Base-by-base conservation (phyloP, 1,139 yeast genomes). In the Diutina pseudorugosa region DNA sequence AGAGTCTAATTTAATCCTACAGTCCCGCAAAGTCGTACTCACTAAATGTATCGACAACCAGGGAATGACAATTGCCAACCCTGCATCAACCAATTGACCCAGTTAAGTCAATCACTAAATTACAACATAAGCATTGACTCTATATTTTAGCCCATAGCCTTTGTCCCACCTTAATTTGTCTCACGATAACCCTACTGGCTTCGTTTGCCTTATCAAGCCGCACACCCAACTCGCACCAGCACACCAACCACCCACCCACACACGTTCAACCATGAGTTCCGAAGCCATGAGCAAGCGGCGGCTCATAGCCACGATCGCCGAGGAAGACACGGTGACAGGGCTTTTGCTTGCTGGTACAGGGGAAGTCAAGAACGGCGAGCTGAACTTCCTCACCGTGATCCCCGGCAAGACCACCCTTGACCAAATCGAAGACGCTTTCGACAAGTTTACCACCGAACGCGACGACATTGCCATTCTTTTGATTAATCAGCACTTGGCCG, bases 261-360 rank as follows among this genome's bases (percentile, higher is more conserved):
- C 36, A 30, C 36, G 36, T 30, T 30, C 36, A 12, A 40, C 41
- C 36, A 45, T 45, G 48, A 21, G 33, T n/a, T 5, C 21, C 4
- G 48, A 45, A 27, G 36, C 48, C 30, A n/a, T 45, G 36, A 70
- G 80, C 56, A 83, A 87, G 63, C 83, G 98, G 62, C 77, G 85
- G 50, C 76, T 89, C 60, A 73, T 91, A 55, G 98, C 97, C 12
- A 94, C 91, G 52, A 89, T 91, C 64, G 98, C 97, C 25, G 98
- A 91, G 64, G 98, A 91, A 70, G 98, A 93, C 65, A 85, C 98
- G 20, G 91, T 93, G 55, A 94, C 98, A 1, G 99, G 99, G 4
- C 80, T 94, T 74, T 75, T 93, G 50, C 77, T 93, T 56, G 98
- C 99, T 1, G 99, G 99, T 42, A 83, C 89, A 55, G 99, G 99